Conservation (phyloP, 441 rosid species). For the Aquilaria agallochum region DNA sequence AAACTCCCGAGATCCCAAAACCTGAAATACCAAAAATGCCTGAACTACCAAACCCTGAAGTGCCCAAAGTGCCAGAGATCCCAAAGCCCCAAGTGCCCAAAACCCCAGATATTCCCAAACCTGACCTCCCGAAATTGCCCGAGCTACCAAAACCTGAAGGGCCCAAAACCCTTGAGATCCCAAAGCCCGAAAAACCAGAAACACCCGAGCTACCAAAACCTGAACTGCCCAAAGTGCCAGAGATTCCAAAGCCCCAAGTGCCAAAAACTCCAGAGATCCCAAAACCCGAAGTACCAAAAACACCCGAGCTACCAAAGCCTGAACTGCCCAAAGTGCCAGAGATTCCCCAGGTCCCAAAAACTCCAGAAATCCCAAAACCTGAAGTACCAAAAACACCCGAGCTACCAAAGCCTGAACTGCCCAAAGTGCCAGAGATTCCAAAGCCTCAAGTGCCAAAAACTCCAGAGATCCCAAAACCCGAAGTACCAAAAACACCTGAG, state of each 20-base stretch:
- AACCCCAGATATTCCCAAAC: conserved; percentile 14
- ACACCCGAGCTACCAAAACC: conserved; percentile 23
- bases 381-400: conserved; percentile 5
- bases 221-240: conserved; percentile 15
- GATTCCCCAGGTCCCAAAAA: conserved; percentile 10
- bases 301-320: conserved; percentile 20
- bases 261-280: conserved; percentile 18
- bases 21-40: conserved; percentile 16
- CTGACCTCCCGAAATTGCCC: conserved; percentile 7
- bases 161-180: background rate
- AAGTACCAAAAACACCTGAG: background rate
- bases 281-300: conserved; percentile 18
- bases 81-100: conserved; percentile 9
- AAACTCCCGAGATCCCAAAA: conserved; percentile 8
- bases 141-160: conserved; percentile 6
- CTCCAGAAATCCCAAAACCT: conserved; percentile 5
- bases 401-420: conserved; percentile 1
- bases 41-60: conserved; percentile 17
- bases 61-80: conserved; percentile 14
- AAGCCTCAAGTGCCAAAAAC: conserved; percentile 16
- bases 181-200: conserved; percentile 13
- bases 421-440: conserved; percentile 11
- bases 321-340: conserved; percentile 9
- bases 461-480: conserved; percentile 15
- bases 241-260: conserved; percentile 16